Conservation (phyloP, 768 basidiomycete species). For the Leccinum variicolor region DNA sequence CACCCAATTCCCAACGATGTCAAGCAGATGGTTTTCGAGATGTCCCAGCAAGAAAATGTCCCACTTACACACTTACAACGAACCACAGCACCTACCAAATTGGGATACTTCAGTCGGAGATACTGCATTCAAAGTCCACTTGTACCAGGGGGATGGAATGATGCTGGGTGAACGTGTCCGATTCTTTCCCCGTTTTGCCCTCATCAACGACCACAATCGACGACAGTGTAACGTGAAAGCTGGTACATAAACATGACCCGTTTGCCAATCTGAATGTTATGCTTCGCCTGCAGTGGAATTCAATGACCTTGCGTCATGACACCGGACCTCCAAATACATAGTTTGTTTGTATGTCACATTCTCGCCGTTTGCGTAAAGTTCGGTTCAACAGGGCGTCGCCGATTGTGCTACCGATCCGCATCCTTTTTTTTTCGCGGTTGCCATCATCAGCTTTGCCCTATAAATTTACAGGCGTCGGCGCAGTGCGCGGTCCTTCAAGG, state of each 20-base stretch:
- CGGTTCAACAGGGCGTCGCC: not conserved
- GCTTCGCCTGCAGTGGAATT: not conserved
- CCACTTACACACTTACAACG: too few relatives aligned
- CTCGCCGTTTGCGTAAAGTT: not conserved
- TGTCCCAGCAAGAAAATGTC: too few relatives aligned
- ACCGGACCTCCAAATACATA: not conserved
- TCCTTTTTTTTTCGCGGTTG: not conserved
- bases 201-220: not conserved
- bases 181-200: not conserved
- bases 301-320: too few relatives aligned
- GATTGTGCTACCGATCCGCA: not conserved
- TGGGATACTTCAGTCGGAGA: too few relatives aligned
- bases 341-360: not conserved
- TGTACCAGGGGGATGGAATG: too few relatives aligned
- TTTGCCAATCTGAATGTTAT: not conserved
- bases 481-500: not conserved
- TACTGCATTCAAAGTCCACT: too few relatives aligned
- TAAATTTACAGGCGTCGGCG: constrained; percentile 13
- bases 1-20: too few relatives aligned
- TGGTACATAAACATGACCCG: not conserved
- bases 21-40: too few relatives aligned
- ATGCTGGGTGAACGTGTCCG: too few relatives aligned
- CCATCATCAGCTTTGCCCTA: constrained; percentile 10
- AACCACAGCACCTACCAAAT: too few relatives aligned
- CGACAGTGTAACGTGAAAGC: not conserved